Base-by-base conservation (phyloP, 768 basidiomycete genomes). In the Boletus sp. region DNA sequence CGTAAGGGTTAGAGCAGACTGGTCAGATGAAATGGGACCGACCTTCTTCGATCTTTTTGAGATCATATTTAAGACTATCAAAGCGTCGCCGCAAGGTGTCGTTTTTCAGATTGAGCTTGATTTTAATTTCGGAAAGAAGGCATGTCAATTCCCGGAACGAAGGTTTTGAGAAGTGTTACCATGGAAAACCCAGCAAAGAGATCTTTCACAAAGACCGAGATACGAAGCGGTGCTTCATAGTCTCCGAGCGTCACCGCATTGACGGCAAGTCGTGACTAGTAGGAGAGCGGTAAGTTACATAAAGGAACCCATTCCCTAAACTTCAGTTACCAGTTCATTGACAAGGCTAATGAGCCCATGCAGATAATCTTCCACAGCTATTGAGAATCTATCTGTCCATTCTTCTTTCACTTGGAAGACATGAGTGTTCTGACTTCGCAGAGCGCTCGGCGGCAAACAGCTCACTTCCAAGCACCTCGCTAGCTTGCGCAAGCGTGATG, bases 41-140 rank as follows among this genome's bases (percentile, higher is more conserved):
- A 83, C 91, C 90, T 85, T 92, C 91, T 75, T 92, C 90, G 17
- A 93, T 88, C 65, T 91, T 92, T 71, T 92, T 92, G 59, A 93
- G 81, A 67, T 92, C 91, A 60, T 92, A 93, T 66, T 93, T 92
- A 35, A 92, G 75, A 60, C 87, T 83, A 66, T 92, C 90, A 66
- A 89, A 93, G 52, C 90, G 76, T 57, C 89, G 81, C 5, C 90
- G 84, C 17, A 93, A 74, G 0, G 76, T 66, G 64, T 92, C 91
- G 55, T 92, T 92, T 67, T 92, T 92, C 18, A 93, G 75, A 64
- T 92, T 93, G 14, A 93, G 77, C 90, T 69, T 90, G 60, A 20
- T 10, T 52, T 55, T 15, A 59, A 50, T 59, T 42, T 17, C 50
- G 9, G 30, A 49, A 45, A 54, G 14, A 41, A 47, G 12, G 18